Base-by-base conservation (phyloP, 805 yeast species). In the Diddensiella caesifluorescens region DNA sequence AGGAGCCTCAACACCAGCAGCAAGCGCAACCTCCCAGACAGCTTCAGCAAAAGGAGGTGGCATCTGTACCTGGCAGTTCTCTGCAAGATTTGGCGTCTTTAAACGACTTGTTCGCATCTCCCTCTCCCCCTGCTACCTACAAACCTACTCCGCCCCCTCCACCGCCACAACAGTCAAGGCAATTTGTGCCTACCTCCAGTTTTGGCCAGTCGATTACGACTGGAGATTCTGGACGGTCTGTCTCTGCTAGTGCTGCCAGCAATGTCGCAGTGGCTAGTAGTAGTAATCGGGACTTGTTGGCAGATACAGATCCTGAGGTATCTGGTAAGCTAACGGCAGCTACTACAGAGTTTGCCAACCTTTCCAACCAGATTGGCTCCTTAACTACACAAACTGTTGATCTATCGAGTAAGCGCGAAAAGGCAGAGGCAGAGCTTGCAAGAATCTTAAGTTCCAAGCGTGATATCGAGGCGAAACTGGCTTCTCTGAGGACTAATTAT, bases 341-440 rank as follows among this genome's bases (percentile, higher is more conserved):
- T 3, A 78, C 92, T 4, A 75, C 88, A 5, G 95, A 86, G 53
- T 74, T 87, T 60, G 95, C 95, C 12, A 86, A 89, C 52, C 70
- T 84, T 31, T 83, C 95, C 0, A 85, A 81, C 53, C 95, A 89
- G 65, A 80, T 86, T 49, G 78, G 78, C 49, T 83, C 95, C 0
- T 67, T 90, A 49, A 74, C 88, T 1, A 64, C 72, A 18, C 95
- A 88, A 61, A 84, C 94, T 1, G 69, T 83, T 0, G 73, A 71
- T 12, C 70, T 83, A 22, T 80, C 80, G 46, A 82, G 76, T 18
- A 83, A 83, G 62, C 80, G 86, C 48, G 67, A 74, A 15, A 74
- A 79, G 47, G 87, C 95, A 1, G 87, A 81, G 55, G 77, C 74
- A 43, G 96, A 90, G 56, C 70, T 89, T 41, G 69, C 77, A n/a